Percentiles rank a stretch among this genome's conserved stretches.
These are phyloP conservation scores for Aspergillus vadensis DNA, from an alignment of 2,329 filamentous ascomycete genomes.

Conservation along the genomic window DNA sequence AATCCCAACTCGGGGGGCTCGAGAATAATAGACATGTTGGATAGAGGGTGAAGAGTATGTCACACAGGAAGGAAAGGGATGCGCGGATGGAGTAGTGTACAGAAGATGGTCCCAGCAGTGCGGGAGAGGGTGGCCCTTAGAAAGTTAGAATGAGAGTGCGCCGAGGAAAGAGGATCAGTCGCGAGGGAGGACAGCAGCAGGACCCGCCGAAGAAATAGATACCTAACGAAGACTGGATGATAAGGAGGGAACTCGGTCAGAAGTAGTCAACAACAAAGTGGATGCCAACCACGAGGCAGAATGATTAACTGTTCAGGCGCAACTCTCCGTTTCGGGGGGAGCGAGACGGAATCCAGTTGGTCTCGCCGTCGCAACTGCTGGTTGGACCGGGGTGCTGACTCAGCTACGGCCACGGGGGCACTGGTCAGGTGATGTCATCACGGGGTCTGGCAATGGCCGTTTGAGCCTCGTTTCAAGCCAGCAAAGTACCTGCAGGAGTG, in stretches of 20 bases:
- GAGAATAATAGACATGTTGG: conserved; percentile 89
- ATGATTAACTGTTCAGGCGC: conserved; percentile 9
- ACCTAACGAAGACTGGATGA: background rate
- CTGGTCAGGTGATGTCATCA: conserved; percentile 39
- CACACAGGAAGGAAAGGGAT: conserved; percentile 20
- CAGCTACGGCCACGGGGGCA: conserved; percentile 15
- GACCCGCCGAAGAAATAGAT: background rate
- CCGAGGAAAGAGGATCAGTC: conserved; percentile 4
- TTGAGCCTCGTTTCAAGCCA: conserved; percentile 4
- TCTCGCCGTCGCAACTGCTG: conserved; percentile 17
- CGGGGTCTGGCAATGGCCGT: background rate
- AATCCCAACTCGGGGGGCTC: conserved; percentile 90
- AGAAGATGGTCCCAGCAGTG: conserved; percentile 9
- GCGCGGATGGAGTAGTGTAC: conserved; percentile 12
- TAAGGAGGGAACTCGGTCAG: background rate
- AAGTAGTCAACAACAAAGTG: background rate
- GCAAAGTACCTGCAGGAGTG: background rate
- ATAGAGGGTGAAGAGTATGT: conserved; percentile 19
- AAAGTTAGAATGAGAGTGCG: background rate
- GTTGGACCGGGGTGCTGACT: conserved; percentile 25
- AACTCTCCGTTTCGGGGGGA: conserved; percentile 6
- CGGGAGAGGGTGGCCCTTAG: conserved; percentile 6
- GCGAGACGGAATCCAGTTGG: conserved; percentile 11
- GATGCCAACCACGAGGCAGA: background rate
- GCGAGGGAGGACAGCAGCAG: background rate